Base-by-base conservation (phyloP, 768 basidiomycete genomes). In the Tulasnella sp. region DNA sequence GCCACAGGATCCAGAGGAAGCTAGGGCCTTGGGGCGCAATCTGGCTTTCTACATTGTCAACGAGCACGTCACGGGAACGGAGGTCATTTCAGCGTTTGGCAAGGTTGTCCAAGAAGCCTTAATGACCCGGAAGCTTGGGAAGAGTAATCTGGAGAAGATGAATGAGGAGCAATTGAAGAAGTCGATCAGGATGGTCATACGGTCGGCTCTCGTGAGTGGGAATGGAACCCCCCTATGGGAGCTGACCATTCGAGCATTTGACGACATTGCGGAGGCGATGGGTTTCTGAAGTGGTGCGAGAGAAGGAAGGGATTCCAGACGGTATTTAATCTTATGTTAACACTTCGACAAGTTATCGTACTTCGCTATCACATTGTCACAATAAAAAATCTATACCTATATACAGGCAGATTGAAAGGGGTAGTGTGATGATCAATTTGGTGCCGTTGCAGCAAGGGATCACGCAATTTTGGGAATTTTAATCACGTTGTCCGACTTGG, bases 21-120 rank as follows among this genome's bases (percentile, higher is more conserved):
- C 75, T 8, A 72, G 60, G 14, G 75, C 37, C 31, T 20, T 80
- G 42, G 76, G 48, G 24, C 69, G 78, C 37, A 54, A 81, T 54
- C 44, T 82, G 69, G 69, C 82, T 31, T 80, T 82, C 80, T 81
- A 82, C 73, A 54, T 82, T 12, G 48, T 50, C n/a, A 40, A 81
- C 24, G 81, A 80, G 31, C 60, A 75, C 5, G 81, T 81, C 37
- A 64, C 81, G 5, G 75, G 46, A 9, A 44, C 60, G 6, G 58
- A 81, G 48, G 72, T 73, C 34, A 46, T 81, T 28, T 40, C 37
- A 34, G 81, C 81, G 11, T 74, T 74, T 44, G 74, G 44, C 24
- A 75, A 80, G 74, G 48, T 74, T 5, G 58, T 46, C 12, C 37
- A 41, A 22, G 79, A 50, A 31, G 42, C 50, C 8, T 22, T 40